Base-by-base conservation (phyloP, 352 stramenopile genomes). In the Aphanomyces stellatus region DNA sequence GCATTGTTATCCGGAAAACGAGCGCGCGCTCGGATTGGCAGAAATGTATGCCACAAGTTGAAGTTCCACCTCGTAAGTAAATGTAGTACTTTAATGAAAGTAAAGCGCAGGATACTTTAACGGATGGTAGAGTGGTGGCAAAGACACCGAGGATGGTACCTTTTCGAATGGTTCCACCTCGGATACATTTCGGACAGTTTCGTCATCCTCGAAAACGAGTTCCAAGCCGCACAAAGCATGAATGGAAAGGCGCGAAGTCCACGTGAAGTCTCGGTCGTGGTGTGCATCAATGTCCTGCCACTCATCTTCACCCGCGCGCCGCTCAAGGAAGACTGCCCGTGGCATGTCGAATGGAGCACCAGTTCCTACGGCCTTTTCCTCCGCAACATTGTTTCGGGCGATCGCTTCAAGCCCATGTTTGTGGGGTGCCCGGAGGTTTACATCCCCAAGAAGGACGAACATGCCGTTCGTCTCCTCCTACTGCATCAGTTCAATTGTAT, bases 401-500 rank as follows among this genome's bases (percentile, higher is more conserved):
- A 83, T 24, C 71, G 76, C 41, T 90, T 85, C 62, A 75, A 74
- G 24, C 78, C 82, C 42, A 70, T 91, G 4, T 90, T 86, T 64
- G 77, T 91, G 24, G 82, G 82, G 25, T 93, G 84, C 25, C 84
- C 84, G 0, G 84, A 93, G 43, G 77, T 93, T 15, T 91, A 89
- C 51, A 72, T 91, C 27, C 62, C 77, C 17, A 75, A 75, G 48
- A 72, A 76, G 11, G 81, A 90, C 64, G 78, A 91, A 57, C 57
- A 72, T 10, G 69, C 83, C 22, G 72, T 96, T 8, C 80, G 93
- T 57, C 82, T 89, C 65, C 81, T 94, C 42, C 75, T 88, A 40
- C 76, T 88, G 37, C 76, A 80, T 25, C 76, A 79, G 27, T 94
- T 98, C 62, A 84, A 97, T 62, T 99, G 95, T 70, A 92, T 98